Percentiles rank a stretch among this genome's conserved stretches.
phyloP scores from a whole-genome alignment of 495 filamentous ascomycete genomes.

The Podospora fimiseda region DNA sequence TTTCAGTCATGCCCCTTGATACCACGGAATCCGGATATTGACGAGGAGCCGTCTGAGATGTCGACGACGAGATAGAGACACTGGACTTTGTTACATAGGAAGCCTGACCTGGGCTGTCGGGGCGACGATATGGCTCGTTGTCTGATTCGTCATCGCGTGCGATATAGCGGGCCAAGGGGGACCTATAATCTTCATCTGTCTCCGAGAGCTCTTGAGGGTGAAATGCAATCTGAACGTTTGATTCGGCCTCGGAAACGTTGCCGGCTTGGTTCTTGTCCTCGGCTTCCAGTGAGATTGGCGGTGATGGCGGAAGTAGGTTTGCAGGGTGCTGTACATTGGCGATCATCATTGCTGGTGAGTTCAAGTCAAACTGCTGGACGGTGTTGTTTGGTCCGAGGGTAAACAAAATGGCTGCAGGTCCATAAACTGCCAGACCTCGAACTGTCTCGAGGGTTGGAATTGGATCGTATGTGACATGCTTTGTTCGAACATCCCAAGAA shows the following conservation, averaged over 20 bases:
- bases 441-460: conserved; percentile 81
- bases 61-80: conserved; percentile 46
- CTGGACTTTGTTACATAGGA: conserved; percentile 63
- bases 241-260: conserved; percentile 39
- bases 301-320: conserved; percentile 63
- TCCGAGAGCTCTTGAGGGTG: conserved; percentile 51
- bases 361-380: conserved; percentile 91
- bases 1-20: conserved; percentile 47
- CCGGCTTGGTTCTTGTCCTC: conserved; percentile 38
- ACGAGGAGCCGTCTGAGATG: conserved; percentile 33
- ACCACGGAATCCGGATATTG: conserved; percentile 38
- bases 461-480: conserved; percentile 80
- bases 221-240: conserved; percentile 41
- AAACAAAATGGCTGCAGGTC: conserved; percentile 84
- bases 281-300: conserved; percentile 70
- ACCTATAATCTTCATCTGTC: conserved; percentile 59
- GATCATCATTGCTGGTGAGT: conserved; percentile 66
- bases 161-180: conserved; percentile 59
- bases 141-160: conserved; percentile 46
- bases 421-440: conserved; percentile 77
- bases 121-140: conserved; percentile 50
- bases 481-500: conserved; percentile 95
- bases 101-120: conserved; percentile 55
- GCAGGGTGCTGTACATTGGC: conserved; percentile 79
- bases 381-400: conserved; percentile 82